phyloP scores from a whole-genome alignment of 345 rosid species.

The Rhizophora apiculata region DNA sequence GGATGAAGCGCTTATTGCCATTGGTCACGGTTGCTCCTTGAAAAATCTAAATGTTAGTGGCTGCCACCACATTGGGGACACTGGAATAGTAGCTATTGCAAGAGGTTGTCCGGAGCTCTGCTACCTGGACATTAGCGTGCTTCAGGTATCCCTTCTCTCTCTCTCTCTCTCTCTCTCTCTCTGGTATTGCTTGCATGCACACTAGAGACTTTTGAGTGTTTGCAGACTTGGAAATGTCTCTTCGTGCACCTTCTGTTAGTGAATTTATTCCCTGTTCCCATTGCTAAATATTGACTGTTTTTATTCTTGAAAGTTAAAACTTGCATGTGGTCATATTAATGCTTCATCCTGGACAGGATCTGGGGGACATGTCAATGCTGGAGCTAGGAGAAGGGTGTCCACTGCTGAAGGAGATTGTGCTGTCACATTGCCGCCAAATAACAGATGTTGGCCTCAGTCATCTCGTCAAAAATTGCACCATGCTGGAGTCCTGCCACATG shows the following conservation, averaged over 20 bases:
- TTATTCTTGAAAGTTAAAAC: no score
- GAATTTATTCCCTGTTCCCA: background rate
- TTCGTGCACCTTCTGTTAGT: background rate
- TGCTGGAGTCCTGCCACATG: constrained; percentile 76
- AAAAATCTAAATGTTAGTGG: constrained; percentile 78
- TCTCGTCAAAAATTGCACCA: constrained; percentile 56
- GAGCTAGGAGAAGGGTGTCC: constrained; percentile 91
- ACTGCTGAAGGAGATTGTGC: constrained; percentile 63
- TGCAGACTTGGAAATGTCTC: background rate
- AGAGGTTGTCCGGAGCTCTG: constrained; percentile 76
- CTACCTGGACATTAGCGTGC: constrained; percentile 78
- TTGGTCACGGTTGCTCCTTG: constrained; percentile 74
- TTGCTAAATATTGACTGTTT: background rate
- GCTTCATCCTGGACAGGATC: constrained; percentile 38
- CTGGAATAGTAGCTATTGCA: constrained; percentile 78
- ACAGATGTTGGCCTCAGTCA: constrained; percentile 72
- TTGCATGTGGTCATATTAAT: background rate
- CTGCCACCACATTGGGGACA: constrained; percentile 78
- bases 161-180: background rate
- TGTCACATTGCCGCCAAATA: constrained; percentile 78
- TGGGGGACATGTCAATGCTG: constrained; percentile 70
- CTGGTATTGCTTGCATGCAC: background rate
- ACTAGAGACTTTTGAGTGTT: no score
- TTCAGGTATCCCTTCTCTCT: constrained; percentile 49
- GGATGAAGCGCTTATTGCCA: constrained; percentile 68